Conservation (phyloP, 1,139 yeast species). For the Blastobotrys ciferrii region DNA sequence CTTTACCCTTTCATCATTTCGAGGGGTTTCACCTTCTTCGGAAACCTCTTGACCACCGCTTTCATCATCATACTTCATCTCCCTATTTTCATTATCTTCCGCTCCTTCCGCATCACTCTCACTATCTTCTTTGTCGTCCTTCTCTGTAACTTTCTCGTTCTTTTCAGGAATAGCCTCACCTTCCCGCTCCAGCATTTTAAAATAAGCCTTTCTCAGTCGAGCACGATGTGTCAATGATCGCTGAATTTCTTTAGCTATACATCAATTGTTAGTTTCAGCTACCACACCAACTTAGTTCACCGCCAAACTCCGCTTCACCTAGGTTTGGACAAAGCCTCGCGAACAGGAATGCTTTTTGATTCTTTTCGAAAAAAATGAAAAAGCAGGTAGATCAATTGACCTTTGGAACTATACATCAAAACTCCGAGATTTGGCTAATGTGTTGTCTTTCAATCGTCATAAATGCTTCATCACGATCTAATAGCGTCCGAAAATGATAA, state of each 20-base stretch:
- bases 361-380: no score
- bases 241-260: slow-evolving; percentile 53
- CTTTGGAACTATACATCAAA: no score
- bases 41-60: slow-evolving; percentile 45
- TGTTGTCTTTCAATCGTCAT: no score
- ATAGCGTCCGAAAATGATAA: no score
- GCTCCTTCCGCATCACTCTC: slow-evolving; percentile 27
- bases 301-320: no score
- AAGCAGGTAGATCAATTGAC: no score
- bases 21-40: slow-evolving; percentile 22
- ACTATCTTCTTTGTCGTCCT: slow-evolving; percentile 24
- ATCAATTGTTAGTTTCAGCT: not conserved
- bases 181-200: slow-evolving; percentile 74
- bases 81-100: no score
- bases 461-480: no score
- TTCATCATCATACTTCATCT: slow-evolving; percentile 34
- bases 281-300: no score
- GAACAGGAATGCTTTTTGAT: no score
- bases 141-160: slow-evolving; percentile 26
- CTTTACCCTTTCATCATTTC: slow-evolving; percentile 12
- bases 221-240: slow-evolving; percentile 77
- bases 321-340: no score
- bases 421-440: no score
- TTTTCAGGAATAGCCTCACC: slow-evolving; percentile 25
- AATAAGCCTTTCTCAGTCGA: slow-evolving; percentile 76